Conservation (phyloP, 2,329 filamentous ascomycete genomes). For the Aspergillus sp. region DNA sequence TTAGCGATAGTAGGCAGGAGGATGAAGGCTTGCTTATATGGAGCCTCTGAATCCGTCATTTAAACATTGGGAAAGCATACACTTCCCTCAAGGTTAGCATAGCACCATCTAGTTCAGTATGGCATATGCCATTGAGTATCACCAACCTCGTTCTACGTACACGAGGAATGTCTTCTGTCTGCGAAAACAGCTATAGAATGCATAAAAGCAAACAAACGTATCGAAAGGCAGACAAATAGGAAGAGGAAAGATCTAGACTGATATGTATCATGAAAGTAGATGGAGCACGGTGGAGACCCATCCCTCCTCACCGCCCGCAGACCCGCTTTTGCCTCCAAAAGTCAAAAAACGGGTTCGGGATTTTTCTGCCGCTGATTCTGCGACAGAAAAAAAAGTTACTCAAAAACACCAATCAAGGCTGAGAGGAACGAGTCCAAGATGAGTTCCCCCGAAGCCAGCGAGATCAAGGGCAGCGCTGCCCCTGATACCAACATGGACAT, state of each 20-base stretch:
- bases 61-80: too few species aligned
- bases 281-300: background rate
- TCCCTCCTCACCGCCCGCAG: slow-evolving; percentile 26
- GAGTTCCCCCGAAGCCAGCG: slow-evolving; percentile 31
- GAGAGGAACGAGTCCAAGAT: slow-evolving; percentile 34
- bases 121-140: too few species aligned
- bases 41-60: too few species aligned
- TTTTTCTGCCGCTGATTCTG: slow-evolving; percentile 42
- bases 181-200: background rate
- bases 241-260: background rate
- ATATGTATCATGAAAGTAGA: background rate
- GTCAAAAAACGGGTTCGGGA: slow-evolving; percentile 14
- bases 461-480: slow-evolving; percentile 16
- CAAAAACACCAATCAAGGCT: slow-evolving; percentile 13
- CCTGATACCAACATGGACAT: slow-evolving; percentile 22
- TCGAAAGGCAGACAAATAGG: background rate
- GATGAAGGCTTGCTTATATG: too few species aligned
- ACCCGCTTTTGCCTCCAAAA: slow-evolving; percentile 18
- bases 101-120: too few species aligned
- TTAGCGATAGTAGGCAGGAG: background rate
- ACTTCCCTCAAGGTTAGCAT: too few species aligned
- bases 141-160: too few species aligned
- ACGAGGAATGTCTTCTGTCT: too few species aligned
- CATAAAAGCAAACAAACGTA: background rate
- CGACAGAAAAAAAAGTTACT: slow-evolving; percentile 21